Evolutionary conservation across 2,329 filamentous ascomycete genomes (phyloP), one percentile per base, ranked within the genome.

Genomic region (Aspergillus sp.): DNA sequence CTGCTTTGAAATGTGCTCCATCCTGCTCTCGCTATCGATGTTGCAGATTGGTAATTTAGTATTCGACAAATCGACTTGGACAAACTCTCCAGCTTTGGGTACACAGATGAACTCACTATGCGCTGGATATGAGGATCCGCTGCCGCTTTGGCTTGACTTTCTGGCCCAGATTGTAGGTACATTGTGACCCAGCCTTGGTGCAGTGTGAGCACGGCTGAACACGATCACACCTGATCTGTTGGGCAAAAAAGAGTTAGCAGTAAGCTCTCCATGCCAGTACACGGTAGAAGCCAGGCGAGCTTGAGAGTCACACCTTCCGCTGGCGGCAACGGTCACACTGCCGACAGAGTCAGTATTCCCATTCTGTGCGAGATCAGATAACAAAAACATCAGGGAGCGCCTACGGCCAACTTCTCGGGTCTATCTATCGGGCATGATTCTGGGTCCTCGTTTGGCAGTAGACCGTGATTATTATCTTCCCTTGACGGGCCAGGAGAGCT

Each of bases 271-370:
- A 14, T 21, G 9, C n/a, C 14, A 16, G 34, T 21, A 29, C 34
- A 41, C 29, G 29, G 1, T 42, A 5, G 21, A n/a, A 5, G 29
- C 16, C n/a, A n/a, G 10, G 14, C 20, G 25, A 17, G 17, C 16
- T 6, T 16, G 17, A 3, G 19, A 3, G 41, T 14, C 43, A 2
- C 11, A 56, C 53, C 44, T 56, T 53, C 25, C 53, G 50, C 23
- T 53, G 53, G 3, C 53, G 53, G 40, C 53, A 56, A 19, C 50
- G 50, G 38, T 53, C 47, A 48, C 53, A 56, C 53, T 56, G 29
- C 5, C 9, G n/a, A 38, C 5, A 5, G 10, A 31, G 45, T 53
- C 19, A 53, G 45, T 31, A 42, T 49, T 40, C 16, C 19, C 3
- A 13, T n/a, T 0, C 13, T n/a, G 17, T 42, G 21, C 17, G 19